Conservation (phyloP, 108 stramenopile species). For the Seminavis robusta region DNA sequence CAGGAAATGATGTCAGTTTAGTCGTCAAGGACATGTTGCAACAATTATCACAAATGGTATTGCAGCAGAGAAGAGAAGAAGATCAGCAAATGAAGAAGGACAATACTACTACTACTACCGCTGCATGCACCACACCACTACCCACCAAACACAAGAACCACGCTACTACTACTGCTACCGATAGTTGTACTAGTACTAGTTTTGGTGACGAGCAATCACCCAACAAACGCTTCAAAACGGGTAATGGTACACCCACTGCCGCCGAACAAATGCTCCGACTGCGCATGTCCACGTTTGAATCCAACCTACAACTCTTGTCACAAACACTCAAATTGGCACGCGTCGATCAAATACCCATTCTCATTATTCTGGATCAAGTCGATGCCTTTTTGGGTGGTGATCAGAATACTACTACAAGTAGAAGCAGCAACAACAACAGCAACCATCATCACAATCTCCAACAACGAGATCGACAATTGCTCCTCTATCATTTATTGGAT, state of each 20-base stretch:
- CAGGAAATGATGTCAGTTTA: conserved; percentile 58
- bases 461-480: conserved; percentile 57
- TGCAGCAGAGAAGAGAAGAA: conserved; percentile 21
- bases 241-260: too few species aligned
- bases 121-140: conserved; percentile 7
- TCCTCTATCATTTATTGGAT: conserved; percentile 84
- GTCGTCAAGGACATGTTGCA: conserved; percentile 73
- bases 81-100: conserved; percentile 6
- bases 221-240: conserved; percentile 2
- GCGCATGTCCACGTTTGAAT: conserved; percentile 58
- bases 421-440: conserved; percentile 12
- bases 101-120: neutral
- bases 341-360: conserved; percentile 71
- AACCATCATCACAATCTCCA: neutral
- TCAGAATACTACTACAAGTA: neutral
- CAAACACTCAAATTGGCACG: conserved; percentile 61
- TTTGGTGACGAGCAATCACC: too few species aligned
- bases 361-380: conserved; percentile 74
- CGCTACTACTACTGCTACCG: neutral
- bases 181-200: too few species aligned
- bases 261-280: conserved; percentile 41
- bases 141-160: conserved; percentile 10
- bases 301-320: conserved; percentile 66
- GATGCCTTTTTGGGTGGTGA: conserved; percentile 51
- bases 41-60: conserved; percentile 65